A percentile compares a stretch with the other conserved stretches of the same genome.
Evolutionary conservation across 2,329 filamentous ascomycete species (phyloP).

Genomic region (Daldinia sp.): DNA sequence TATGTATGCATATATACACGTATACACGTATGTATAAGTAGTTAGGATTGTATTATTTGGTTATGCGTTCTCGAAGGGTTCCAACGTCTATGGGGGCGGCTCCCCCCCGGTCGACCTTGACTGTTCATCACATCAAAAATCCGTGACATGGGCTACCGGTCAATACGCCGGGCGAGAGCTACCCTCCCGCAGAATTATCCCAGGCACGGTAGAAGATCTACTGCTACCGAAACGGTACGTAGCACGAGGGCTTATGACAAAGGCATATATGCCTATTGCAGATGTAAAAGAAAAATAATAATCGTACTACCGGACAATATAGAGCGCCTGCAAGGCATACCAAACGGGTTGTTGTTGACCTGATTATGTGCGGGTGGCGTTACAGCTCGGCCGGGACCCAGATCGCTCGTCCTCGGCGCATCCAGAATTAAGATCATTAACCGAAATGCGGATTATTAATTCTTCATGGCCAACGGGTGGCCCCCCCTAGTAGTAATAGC

Average conservation of each 20-base stretch:
- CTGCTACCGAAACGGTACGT: constrained; percentile 29
- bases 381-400: constrained; percentile 26
- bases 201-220: constrained; percentile 43
- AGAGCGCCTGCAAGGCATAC: constrained; percentile 24
- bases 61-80: constrained; percentile 44
- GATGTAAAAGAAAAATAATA: constrained; percentile 4
- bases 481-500: constrained; percentile 16
- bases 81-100: constrained; percentile 20
- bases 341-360: constrained; percentile 23
- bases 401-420: constrained; percentile 38
- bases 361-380: constrained; percentile 26
- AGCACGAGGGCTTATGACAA: constrained; percentile 25
- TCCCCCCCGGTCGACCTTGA: constrained; percentile 8
- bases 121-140: constrained; percentile 36
- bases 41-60: constrained; percentile 16
- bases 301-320: constrained; percentile 34
- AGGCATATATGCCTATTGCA: constrained; percentile 17
- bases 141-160: constrained; percentile 29
- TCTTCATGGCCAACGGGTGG: constrained; percentile 17
- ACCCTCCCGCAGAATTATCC: constrained; percentile 43
- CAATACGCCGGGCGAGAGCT: constrained; percentile 35
- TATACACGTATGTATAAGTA: constrained; percentile 18
- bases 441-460: constrained; percentile 39
- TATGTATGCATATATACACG: too few relatives aligned
- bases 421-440: constrained; percentile 45